phyloP scores from a whole-genome alignment of 169 alveolate genomes.

The Eimeria zaria region DNA sequence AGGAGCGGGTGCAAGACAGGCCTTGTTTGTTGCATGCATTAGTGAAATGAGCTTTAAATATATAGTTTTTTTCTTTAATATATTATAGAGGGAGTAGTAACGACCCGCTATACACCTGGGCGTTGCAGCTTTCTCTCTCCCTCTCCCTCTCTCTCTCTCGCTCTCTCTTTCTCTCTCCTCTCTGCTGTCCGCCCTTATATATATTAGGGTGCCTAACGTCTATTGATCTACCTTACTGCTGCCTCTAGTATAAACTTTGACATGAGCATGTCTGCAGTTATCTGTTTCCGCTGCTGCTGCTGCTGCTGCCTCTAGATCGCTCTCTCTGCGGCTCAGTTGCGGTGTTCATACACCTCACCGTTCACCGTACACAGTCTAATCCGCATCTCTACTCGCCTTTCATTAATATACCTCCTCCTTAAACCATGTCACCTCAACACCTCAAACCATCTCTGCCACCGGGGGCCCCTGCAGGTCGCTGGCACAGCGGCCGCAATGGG shows the following conservation, averaged over 20 bases:
- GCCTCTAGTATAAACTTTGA: neutral
- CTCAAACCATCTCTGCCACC: conserved; percentile 38
- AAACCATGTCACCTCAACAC: conserved; percentile 50
- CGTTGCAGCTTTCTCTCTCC: neutral
- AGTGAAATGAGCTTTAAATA: neutral
- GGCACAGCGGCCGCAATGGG: conserved; percentile 3
- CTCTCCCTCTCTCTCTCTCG: no score
- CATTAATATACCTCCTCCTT: no score
- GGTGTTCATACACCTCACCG: conserved; percentile 4
- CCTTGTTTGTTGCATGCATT: conserved; percentile 14
- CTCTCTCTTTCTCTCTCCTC: neutral
- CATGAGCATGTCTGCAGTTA: neutral
- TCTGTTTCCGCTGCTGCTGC: neutral
- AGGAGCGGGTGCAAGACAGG: neutral
- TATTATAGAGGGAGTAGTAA: neutral
- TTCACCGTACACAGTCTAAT: no score
- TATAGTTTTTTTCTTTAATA: neutral
- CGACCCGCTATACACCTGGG: neutral
- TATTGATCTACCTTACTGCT: neutral
- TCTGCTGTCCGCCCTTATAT: neutral
- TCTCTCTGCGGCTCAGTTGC: neutral
- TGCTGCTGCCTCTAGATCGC: neutral
- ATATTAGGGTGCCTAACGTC: neutral
- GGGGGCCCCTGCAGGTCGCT: conserved; percentile 13
- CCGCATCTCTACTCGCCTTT: no score